Conservation (phyloP, 2,329 filamentous ascomycete species). For the Calonectria honghensis region DNA sequence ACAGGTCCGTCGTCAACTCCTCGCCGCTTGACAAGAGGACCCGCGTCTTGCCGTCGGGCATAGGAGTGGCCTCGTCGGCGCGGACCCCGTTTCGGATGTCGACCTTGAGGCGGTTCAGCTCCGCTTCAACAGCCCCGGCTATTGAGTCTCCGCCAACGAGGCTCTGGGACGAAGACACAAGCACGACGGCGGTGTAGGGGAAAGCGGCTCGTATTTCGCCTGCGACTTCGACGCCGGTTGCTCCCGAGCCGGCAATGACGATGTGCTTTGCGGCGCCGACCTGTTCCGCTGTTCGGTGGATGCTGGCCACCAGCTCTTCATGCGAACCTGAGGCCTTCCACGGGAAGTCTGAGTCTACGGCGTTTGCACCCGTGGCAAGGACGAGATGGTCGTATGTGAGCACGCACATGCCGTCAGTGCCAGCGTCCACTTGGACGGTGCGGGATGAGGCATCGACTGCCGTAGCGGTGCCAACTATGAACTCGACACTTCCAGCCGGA, state of each 20-base stretch:
- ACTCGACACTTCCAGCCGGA: slow-evolving; percentile 68
- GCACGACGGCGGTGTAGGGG: slow-evolving; percentile 69
- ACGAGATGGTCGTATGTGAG: slow-evolving; percentile 74
- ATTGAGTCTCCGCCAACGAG: slow-evolving; percentile 67
- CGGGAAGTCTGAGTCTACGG: slow-evolving; percentile 63
- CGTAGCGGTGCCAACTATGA: slow-evolving; percentile 70
- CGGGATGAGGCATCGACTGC: slow-evolving; percentile 62
- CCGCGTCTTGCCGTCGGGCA: slow-evolving; percentile 67
- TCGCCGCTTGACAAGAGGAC: slow-evolving; percentile 68
- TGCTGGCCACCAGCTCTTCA: slow-evolving; percentile 63
- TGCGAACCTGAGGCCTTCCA: slow-evolving; percentile 72
- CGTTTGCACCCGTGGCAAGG: slow-evolving; percentile 72
- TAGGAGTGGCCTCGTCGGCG: slow-evolving; percentile 60
- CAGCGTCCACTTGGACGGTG: slow-evolving; percentile 63
- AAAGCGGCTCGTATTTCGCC: slow-evolving; percentile 73
- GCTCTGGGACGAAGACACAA: slow-evolving; percentile 65
- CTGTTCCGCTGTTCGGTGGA: slow-evolving; percentile 64
- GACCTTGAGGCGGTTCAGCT: slow-evolving; percentile 74
- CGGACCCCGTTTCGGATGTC: slow-evolving; percentile 65
- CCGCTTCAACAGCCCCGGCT: slow-evolving; percentile 64
- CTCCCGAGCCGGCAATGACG: slow-evolving; percentile 73
- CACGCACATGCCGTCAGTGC: slow-evolving; percentile 41
- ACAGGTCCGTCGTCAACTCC: slow-evolving; percentile 72
- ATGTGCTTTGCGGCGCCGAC: slow-evolving; percentile 70
- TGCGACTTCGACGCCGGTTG: slow-evolving; percentile 74